Evolutionary conservation across 345 rosid species (phyloP), one percentile per base, ranked within the genome.

Genomic region (Gossypium turneri): DNA sequence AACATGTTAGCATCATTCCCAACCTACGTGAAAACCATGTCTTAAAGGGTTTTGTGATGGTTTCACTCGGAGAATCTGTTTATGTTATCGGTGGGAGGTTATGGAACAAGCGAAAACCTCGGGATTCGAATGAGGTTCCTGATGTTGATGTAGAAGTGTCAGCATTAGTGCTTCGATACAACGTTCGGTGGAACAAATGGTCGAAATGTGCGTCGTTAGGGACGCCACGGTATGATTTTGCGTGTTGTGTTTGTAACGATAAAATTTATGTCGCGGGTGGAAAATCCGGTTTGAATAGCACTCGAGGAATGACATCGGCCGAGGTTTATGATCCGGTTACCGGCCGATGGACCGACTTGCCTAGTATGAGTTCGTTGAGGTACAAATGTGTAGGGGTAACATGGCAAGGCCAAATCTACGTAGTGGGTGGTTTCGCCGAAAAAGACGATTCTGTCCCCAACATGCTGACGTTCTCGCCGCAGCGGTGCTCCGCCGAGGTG

Each of bases 401-500:
- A 3, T 83, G 88, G 86, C 84, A 58, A 17, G 90, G 84, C 0
- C 85, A 86, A 64, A 78, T 88, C 70, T 77, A 81, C 69, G 86
- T 88, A 29, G 86, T 86, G 0, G 84, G 89, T 0, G 90, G 91
- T 7, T 88, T 88, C 6, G 84, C 78, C 1, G 67, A 79, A 75
- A 50, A 81, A 27, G 67, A 61, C 17, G 67, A 80, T 45, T 82
- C 85, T 0, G 81, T 81, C 3, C 52, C 20, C 3, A 48, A 68
- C 5, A 73, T 76, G 44, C 73, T 77, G 55, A 80, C 83, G 29
- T 85, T 76, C 53, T 43, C 80, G 3, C 82, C 73, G 2, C 88
- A 85, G 68, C 77, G 94, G 12, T 82, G 91, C 84, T 88, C 90
- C 0, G 91, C 79, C 0, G 94, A 90, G 75, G 81, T 84, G 62